Conservation (phyloP, 1,139 yeast species). For the Yamadazyma pseudoaaseri region DNA sequence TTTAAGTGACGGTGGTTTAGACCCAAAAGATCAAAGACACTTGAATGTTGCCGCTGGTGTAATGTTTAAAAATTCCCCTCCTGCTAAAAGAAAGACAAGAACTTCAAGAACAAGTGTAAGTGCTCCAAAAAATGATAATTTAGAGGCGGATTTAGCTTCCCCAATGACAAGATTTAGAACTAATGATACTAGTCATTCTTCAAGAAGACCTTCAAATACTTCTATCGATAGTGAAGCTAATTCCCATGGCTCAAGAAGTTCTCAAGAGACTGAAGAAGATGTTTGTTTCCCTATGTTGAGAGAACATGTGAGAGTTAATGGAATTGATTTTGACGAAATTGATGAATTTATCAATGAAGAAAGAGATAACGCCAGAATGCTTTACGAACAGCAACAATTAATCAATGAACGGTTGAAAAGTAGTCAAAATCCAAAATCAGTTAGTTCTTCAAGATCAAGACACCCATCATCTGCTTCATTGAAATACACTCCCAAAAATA, state of each 20-base stretch:
- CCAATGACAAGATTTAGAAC: constrained; percentile 34
- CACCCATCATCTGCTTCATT: constrained; percentile 46
- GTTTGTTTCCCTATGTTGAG: constrained; percentile 94
- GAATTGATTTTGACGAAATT: constrained; percentile 76
- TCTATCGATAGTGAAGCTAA: constrained; percentile 62
- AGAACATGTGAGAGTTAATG: constrained; percentile 65
- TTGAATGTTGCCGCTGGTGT: constrained; percentile 10
- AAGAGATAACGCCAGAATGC: constrained; percentile 25
- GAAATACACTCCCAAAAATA: constrained; percentile 56
- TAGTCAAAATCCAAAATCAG: constrained; percentile 3
- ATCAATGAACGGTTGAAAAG: constrained; percentile 22
- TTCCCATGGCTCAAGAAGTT: constrained; percentile 69
- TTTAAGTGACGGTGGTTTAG: constrained; percentile 21
- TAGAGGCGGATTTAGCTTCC: constrained; percentile 29
- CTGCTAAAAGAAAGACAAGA: constrained; percentile 14
- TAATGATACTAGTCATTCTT: constrained; percentile 29
- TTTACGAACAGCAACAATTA: constrained; percentile 31
- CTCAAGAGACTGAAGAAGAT: constrained; percentile 92
- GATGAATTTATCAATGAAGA: constrained; percentile 70
- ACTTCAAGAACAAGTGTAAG: constrained; percentile 7
- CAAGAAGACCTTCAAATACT: constrained; percentile 34
- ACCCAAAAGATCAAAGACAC: constrained; percentile 18
- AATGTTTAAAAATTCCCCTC: constrained; percentile 5
- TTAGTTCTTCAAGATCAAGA: constrained; percentile 14
- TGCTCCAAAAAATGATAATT: constrained; percentile 15